phyloP scores from a whole-genome alignment of 129 eudicot genomes.

The Saussurea involucrata region DNA sequence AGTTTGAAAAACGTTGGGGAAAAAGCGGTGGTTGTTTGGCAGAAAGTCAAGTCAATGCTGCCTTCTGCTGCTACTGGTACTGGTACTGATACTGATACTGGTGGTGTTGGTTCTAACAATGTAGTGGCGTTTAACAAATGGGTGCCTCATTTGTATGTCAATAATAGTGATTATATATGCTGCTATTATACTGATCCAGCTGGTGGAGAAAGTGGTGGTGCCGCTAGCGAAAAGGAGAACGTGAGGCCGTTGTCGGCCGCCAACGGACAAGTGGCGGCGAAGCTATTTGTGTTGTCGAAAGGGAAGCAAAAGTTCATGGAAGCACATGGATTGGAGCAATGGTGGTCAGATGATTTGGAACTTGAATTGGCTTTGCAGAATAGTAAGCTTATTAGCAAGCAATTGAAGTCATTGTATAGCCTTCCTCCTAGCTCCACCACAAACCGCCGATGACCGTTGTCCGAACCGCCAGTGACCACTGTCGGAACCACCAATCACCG shows the following conservation, averaged over 20 bases:
- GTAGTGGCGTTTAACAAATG: conserved; percentile 50
- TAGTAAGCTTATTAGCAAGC: conserved; percentile 81
- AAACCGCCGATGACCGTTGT: conserved; percentile 7
- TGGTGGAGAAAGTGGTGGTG: conserved; percentile 23
- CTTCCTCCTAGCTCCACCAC: conserved; percentile 40
- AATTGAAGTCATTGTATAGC: conserved; percentile 71
- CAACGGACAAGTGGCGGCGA: conserved; percentile 40
- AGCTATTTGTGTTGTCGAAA: conserved; percentile 78
- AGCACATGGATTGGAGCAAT: conserved; percentile 92
- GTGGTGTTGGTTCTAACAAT: background rate
- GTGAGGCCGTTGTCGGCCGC: conserved; percentile 32
- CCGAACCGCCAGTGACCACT: background rate
- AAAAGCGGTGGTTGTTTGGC: conserved; percentile 74
- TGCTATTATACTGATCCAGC: conserved; percentile 75
- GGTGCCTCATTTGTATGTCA: conserved; percentile 91
- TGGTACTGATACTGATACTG: background rate
- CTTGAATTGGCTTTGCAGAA: conserved; percentile 63
- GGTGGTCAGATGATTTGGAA: conserved; percentile 98
- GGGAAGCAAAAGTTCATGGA: conserved; percentile 90
- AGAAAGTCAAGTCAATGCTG: conserved; percentile 61
- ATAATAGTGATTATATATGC: conserved; percentile 85
- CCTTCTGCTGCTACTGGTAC: conserved; percentile 30
- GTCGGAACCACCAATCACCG: conserved; percentile 5
- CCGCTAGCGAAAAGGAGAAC: conserved; percentile 51
- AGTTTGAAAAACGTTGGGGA: conserved; percentile 72